Conservation (phyloP, 2,329 filamentous ascomycete species). For the Daldinia sp. region DNA sequence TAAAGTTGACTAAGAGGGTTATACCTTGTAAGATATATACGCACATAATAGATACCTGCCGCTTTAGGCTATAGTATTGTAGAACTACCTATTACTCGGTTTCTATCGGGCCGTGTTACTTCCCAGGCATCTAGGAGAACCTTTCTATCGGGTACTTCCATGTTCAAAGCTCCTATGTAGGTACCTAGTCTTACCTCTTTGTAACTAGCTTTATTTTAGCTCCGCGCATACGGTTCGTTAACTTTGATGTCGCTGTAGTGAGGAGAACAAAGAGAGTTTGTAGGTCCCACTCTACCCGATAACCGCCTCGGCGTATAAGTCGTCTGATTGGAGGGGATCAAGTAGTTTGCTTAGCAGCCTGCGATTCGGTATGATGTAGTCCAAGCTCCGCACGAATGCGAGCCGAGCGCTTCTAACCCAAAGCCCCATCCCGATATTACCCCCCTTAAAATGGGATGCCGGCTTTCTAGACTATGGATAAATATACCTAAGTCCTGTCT, state of each 20-base stretch:
- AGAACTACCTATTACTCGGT: neutral
- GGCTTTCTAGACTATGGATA: neutral
- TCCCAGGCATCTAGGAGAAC: too few relatives aligned
- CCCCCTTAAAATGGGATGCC: constrained; percentile 20
- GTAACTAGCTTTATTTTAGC: neutral
- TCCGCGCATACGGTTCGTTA: neutral
- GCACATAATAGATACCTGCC: neutral
- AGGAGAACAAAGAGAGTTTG: constrained; percentile 24
- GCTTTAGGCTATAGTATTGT: neutral
- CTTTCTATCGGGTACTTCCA: neutral
- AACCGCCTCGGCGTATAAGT: neutral
- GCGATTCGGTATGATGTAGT: constrained; percentile 38
- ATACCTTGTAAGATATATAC: neutral
- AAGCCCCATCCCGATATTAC: constrained; percentile 12
- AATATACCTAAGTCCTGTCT: neutral
- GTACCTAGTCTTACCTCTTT: neutral
- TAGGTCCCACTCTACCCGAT: constrained; percentile 13
- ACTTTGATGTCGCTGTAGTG: constrained; percentile 16
- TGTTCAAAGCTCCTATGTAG: neutral
- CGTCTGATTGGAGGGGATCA: constrained; percentile 38
- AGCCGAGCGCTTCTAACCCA: constrained; percentile 31
- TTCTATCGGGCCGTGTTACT: too few relatives aligned
- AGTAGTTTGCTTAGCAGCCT: constrained; percentile 10
- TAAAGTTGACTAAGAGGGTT: too few relatives aligned
- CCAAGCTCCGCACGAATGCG: constrained; percentile 37